Conservation (phyloP, 345 rosid species). For the Hibiscus trionum region DNA sequence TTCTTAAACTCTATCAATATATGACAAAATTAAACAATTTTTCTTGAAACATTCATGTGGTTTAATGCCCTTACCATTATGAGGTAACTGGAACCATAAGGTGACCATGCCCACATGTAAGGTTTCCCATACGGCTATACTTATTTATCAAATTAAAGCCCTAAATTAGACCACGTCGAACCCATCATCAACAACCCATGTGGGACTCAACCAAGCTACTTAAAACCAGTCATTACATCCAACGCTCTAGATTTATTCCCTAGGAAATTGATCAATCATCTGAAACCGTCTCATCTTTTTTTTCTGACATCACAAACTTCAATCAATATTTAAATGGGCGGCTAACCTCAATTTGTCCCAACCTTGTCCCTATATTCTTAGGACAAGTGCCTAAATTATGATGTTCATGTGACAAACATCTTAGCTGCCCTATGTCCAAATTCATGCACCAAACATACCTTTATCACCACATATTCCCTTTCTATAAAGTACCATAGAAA, state of each 20-base stretch:
- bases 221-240: conserved; percentile 20
- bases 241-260: conserved; percentile 14
- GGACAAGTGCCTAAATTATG: conserved; percentile 27
- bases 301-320: conserved; percentile 16
- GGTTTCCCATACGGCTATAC: too few species aligned
- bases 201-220: conserved; percentile 24
- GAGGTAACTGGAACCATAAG: neutral
- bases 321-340: conserved; percentile 14
- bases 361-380: conserved; percentile 27
- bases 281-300: conserved; percentile 14
- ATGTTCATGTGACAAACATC: conserved; percentile 24
- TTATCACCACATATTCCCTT: neutral
- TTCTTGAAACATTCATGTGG: neutral
- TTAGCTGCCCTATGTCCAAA: conserved; percentile 23
- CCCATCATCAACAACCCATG: conserved; percentile 31
- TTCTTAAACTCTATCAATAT: too few species aligned
- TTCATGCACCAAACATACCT: conserved; percentile 2
- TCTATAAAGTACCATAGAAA: neutral
- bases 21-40: too few species aligned
- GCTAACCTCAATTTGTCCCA: conserved; percentile 30
- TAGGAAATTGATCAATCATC: neutral
- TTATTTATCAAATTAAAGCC: neutral
- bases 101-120: too few species aligned
- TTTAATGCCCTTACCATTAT: neutral
- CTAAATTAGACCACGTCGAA: neutral